phyloP scores from a whole-genome alignment of 1,284 basidiomycete genomes.

The Heterobasidion annosum region DNA sequence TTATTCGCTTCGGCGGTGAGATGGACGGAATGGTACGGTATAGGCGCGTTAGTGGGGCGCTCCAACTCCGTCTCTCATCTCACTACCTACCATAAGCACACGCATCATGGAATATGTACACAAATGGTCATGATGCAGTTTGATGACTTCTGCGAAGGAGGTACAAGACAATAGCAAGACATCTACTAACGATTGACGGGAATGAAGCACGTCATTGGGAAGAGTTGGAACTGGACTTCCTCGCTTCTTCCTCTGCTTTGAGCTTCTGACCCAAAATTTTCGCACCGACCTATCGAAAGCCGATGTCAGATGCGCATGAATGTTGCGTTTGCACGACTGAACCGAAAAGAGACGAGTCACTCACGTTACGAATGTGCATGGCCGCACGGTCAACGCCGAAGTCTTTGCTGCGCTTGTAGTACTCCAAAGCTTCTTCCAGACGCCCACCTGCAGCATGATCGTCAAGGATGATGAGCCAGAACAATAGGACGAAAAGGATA shows the following conservation, averaged over 20 bases:
- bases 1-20: not conserved
- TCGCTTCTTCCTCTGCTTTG: constrained; percentile 32
- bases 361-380: constrained; percentile 80
- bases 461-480: not conserved
- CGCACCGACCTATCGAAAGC: constrained; percentile 53
- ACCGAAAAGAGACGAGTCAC: constrained; percentile 11
- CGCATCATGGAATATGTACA: not conserved
- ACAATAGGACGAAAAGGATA: not conserved
- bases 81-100: not conserved
- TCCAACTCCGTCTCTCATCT: not conserved
- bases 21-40: not conserved
- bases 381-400: constrained; percentile 79
- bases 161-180: constrained; percentile 11
- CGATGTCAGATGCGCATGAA: constrained; percentile 3
- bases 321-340: constrained; percentile 7
- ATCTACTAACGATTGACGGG: constrained; percentile 1
- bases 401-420: constrained; percentile 74
- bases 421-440: constrained; percentile 71
- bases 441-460: constrained; percentile 45
- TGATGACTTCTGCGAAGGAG: not conserved
- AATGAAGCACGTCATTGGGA: constrained; percentile 1
- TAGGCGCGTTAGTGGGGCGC: not conserved
- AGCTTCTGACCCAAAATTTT: constrained; percentile 69
- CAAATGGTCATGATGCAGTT: not conserved
- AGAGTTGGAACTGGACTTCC: constrained; percentile 15